Evolutionary conservation across 1,284 basidiomycete genomes (phyloP).

Genomic region (Apiotrichum akiyoshidainum): DNA sequence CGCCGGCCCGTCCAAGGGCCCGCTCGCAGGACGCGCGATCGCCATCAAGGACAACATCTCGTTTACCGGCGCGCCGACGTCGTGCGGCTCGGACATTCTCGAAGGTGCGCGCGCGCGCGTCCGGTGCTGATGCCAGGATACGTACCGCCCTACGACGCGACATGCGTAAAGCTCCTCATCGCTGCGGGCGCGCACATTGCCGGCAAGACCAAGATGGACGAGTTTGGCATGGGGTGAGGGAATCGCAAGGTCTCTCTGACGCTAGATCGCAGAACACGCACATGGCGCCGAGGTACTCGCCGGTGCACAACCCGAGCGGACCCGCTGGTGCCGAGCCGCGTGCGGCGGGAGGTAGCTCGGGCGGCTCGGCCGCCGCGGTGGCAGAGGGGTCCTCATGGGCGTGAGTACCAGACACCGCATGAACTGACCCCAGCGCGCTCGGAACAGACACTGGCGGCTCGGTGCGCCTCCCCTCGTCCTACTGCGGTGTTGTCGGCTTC

Average conservation of each 20-base stretch:
- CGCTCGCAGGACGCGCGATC: conserved; percentile 48
- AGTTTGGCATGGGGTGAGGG: conserved; percentile 92
- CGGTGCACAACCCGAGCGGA: conserved; percentile 68
- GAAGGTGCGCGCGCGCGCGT: conserved; percentile 52
- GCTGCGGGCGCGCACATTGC: conserved; percentile 67
- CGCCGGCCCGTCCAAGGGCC: conserved; percentile 21
- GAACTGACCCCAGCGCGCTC: conserved; percentile 61
- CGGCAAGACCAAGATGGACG: conserved; percentile 94
- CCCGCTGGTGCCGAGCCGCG: conserved; percentile 54
- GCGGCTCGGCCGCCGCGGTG: conserved; percentile 55
- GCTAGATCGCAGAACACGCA: conserved; percentile 35
- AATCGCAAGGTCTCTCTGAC: conserved; percentile 17
- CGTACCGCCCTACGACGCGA: conserved; percentile 79
- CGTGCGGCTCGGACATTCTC: conserved; percentile 74
- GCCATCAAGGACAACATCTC: conserved; percentile 87
- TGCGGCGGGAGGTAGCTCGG: conserved; percentile 62
- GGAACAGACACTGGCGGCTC: conserved; percentile 97
- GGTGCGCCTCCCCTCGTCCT: conserved; percentile 84
- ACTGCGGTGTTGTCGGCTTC: conserved; percentile 85
- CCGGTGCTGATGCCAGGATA: conserved; percentile 57
- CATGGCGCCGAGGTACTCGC: conserved; percentile 36
- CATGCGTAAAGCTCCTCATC: conserved; percentile 67
- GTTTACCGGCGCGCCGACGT: conserved; percentile 65
- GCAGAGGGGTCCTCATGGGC: conserved; percentile 67
- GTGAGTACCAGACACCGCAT: conserved; percentile 54